Conservation (phyloP, 148 eudicot species). For the Rhododendron kiyosumense region DNA sequence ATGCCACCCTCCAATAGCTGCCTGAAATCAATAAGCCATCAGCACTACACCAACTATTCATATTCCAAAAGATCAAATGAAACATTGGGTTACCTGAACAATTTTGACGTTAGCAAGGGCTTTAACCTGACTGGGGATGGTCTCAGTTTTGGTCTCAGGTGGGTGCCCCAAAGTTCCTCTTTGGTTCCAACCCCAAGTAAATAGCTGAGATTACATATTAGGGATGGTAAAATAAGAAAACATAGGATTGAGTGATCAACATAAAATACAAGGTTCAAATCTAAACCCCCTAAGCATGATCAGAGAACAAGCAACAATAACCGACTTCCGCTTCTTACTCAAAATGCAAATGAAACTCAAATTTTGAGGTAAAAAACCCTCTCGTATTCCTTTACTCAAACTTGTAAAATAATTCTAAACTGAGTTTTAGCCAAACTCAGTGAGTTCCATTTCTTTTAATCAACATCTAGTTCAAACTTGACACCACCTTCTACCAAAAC, state of each 20-base stretch:
- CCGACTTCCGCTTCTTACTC: background rate
- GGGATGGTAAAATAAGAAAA: background rate
- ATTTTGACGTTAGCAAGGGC: constrained; percentile 82
- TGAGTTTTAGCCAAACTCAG: background rate
- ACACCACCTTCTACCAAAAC: background rate
- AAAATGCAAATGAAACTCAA: background rate
- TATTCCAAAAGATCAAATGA: background rate
- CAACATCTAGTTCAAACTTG: background rate
- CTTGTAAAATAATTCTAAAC: background rate
- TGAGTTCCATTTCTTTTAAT: background rate
- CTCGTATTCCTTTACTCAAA: background rate
- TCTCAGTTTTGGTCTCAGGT: constrained; percentile 82
- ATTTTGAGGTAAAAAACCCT: background rate
- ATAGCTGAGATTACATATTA: constrained; percentile 45
- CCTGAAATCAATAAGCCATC: constrained; percentile 44
- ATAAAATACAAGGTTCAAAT: background rate
- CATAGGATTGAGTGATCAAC: background rate
- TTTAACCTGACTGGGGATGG: constrained; percentile 87
- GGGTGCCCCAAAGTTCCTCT: constrained; percentile 97
- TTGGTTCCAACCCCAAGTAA: constrained; percentile 99
- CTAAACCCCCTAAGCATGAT: background rate
- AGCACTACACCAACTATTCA: background rate
- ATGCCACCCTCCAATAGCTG: constrained; percentile 99
- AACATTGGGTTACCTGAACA: constrained; percentile 54
- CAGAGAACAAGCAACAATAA: background rate